Evolutionary conservation across 495 filamentous ascomycete species (phyloP), one percentile per base, ranked within the genome.

Genomic region (Daldinia loculata): DNA sequence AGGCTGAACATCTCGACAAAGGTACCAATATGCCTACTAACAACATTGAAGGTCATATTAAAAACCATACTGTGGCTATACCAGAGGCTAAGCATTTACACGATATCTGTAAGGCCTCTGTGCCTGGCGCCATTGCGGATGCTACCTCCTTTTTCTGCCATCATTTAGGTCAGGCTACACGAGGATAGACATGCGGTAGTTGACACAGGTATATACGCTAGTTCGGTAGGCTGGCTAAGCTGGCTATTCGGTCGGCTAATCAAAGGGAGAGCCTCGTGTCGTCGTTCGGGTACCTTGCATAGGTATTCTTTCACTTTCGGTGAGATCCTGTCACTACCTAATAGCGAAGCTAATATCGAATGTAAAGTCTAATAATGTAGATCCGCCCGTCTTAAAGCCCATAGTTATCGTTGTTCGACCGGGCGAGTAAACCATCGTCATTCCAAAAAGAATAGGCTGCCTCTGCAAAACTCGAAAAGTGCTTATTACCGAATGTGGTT

Each of bases 231-330:
- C 34, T 61, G 12, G 39, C n/a, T n/a, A 17, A 41, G 38, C n/a
- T 41, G n/a, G 15, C n/a, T 17, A 41, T n/a, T 17, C n/a, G 7
- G 22, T 41, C 38, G 26, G 36, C 22, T 29, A n/a, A 48, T 39
- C 27, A 27, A 6, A 32, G 43, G 34, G 45, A 52, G 14, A 63
- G 60, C 32, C 63, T 66, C 29, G 22, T 52, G 8, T 24, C 50
- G n/a, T 58, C 12, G 22, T 12, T 62, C 57, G 63, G 67, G 68
- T 71, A 66, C 68, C 68, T 48, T 71, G 68, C 68, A 71, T 36
- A 34, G n/a, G n/a, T n/a, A 58, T 58, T 66, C 34, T 27, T 66
- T 48, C 56, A 51, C 57, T 63, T 66, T 66, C 17, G 53, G n/a
- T 34, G 27, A 27, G 39, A 56, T 48, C 32, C 9, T 34, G 9